Evolutionary conservation across 352 stramenopile species (phyloP).

Genomic region (Phytophthora sp.): DNA sequence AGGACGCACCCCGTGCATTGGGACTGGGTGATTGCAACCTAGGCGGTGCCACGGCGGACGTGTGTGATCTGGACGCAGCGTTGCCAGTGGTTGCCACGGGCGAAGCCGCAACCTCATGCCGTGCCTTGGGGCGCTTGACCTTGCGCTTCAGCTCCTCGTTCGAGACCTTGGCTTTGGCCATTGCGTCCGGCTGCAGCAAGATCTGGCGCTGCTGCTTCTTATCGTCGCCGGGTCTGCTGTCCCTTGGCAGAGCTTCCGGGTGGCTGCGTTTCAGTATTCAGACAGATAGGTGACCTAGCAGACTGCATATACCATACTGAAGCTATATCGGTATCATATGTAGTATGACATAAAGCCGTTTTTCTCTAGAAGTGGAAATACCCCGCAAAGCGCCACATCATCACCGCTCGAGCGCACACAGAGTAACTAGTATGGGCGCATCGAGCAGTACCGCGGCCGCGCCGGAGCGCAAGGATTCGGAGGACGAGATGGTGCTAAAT

Average conservation of each 20-base stretch:
- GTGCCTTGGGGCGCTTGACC: conserved; percentile 64
- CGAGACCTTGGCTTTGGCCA: conserved; percentile 66
- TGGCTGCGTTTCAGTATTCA: conserved; percentile 32
- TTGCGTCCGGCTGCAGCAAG: conserved; percentile 23
- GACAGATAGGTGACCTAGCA: conserved; percentile 2
- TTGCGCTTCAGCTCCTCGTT: conserved; percentile 77
- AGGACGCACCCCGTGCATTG: conserved; percentile 40
- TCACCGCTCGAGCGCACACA: conserved; percentile 13
- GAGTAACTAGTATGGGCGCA: conserved; percentile 44
- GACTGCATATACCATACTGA: conserved; percentile 24
- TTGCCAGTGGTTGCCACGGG: conserved; percentile 11
- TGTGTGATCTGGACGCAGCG: conserved; percentile 18
- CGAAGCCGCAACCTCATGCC: conserved; percentile 36
- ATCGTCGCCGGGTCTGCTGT: conserved; percentile 19
- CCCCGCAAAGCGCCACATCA: conserved; percentile 38
- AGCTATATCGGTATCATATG: neutral
- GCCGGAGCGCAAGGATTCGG: conserved; percentile 56
- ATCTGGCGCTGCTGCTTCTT: conserved; percentile 21
- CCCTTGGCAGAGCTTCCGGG: conserved; percentile 28
- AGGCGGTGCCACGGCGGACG: conserved; percentile 31
- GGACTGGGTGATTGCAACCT: conserved; percentile 62
- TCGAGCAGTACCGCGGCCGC: conserved; percentile 44
- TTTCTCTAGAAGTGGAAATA: neutral
- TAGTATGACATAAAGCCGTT: neutral
- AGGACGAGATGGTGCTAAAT: conserved; percentile 72